Base-by-base conservation (phyloP, 164 flowering plant genomes). In the Macadamia integrifolia region DNA sequence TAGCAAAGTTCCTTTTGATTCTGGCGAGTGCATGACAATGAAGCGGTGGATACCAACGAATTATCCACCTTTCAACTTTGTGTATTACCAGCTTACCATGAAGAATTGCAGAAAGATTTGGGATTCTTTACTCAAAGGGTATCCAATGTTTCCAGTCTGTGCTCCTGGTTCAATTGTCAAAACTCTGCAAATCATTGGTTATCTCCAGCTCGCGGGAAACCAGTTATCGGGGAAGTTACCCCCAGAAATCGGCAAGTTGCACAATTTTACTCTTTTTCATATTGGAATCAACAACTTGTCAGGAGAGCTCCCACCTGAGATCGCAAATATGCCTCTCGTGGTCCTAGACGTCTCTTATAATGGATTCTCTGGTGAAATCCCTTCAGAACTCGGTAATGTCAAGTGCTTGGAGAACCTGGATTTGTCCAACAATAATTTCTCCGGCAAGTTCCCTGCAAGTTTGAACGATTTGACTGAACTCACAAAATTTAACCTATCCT, bases 1-100 rank as follows among this genome's bases (percentile, higher is more conserved):
- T 12, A 75, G 66, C 3, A 11, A 60, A n/a, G 66, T 81, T 30
- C 49, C 73, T 1, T 80, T 86, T 8, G 95, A 90, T 23, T 83
- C 97, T 0, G 92, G 95, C 0, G 97, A 91, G 79, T 93, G 98
- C 60, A 74, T 77, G 66, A 75, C 84, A 0, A 87, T 91, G 95
- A 85, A 58, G 78, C 80, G 98, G 68, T 93, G 98, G 98, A 82
- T 93, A 58, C 97, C 96, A 0, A 97, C 91, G 43, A 79, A 86
- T 8, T 89, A 88, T 72, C 93, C 95, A 11, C 98, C 98, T 11
- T 93, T 89, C 76, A 89, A 84, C 67, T 91, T 88, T 77, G 89
- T 79, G 7, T 89, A 87, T 59, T 76, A 71, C 5, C 76, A 87
- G 10, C 87, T 91, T 12, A 90, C 87, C 9, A 76, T 84, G 71